Evolutionary conservation across 371 early-diverging fungal genomes (phyloP).

Genomic region (Apophysomyces variabilis): DNA sequence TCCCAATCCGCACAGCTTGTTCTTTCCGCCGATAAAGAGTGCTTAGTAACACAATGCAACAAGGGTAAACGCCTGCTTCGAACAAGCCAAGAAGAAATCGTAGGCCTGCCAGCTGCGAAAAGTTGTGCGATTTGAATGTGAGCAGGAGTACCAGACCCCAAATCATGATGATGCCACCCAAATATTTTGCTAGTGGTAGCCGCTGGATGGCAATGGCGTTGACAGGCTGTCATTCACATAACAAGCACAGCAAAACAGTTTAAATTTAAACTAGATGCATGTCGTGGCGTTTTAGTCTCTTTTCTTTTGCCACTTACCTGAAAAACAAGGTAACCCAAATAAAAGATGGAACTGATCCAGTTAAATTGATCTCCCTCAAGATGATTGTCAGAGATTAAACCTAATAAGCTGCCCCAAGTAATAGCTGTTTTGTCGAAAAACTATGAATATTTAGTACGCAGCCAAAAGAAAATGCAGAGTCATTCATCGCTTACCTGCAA

Average conservation of each 20-base stretch:
- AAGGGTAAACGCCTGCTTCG: slow-evolving; percentile 39
- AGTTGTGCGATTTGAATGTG: slow-evolving; percentile 18
- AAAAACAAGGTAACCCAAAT: slow-evolving; percentile 38
- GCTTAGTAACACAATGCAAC: slow-evolving; percentile 29
- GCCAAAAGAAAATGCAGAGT: neutral
- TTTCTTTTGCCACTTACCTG: slow-evolving; percentile 28
- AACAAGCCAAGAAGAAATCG: slow-evolving; percentile 38
- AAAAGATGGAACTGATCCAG: slow-evolving; percentile 40
- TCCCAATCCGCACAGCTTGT: slow-evolving; percentile 32
- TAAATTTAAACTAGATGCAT: slow-evolving; percentile 1
- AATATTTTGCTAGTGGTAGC: slow-evolving; percentile 30
- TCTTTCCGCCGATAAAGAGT: slow-evolving; percentile 36
- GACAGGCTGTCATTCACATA: slow-evolving; percentile 17
- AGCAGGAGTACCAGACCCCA: slow-evolving; percentile 34
- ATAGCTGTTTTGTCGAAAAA: slow-evolving; percentile 49
- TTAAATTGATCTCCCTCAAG: slow-evolving; percentile 29
- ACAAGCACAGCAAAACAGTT: neutral
- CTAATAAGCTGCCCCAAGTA: slow-evolving; percentile 38
- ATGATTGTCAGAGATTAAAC: slow-evolving; percentile 32
- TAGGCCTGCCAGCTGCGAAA: slow-evolving; percentile 30
- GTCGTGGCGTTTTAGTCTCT: too few relatives aligned
- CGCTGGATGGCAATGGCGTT: slow-evolving; percentile 44
- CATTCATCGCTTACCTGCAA: slow-evolving; percentile 26
- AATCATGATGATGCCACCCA: slow-evolving; percentile 28
- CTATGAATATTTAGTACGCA: slow-evolving; percentile 12